These are phyloP conservation scores for Candida krabiensis DNA, from an alignment of 805 yeast species.

Conservation along the genomic window DNA sequence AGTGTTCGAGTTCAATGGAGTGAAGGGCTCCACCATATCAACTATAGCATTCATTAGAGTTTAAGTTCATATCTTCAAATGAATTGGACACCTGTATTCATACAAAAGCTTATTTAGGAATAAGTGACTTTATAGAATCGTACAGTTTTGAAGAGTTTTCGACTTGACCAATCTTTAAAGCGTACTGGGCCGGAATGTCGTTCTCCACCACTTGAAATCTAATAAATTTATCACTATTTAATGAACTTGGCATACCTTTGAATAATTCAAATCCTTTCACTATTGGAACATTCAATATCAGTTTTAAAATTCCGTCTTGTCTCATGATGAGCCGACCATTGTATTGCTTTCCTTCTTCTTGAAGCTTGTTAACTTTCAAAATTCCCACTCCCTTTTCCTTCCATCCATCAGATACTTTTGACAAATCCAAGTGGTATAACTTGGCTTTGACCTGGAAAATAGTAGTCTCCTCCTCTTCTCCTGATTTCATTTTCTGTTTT, in stretches of 20 bases:
- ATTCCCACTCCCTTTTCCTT: slow-evolving; percentile 92
- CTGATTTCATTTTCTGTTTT: slow-evolving; percentile 67
- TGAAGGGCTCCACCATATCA: slow-evolving; percentile 83
- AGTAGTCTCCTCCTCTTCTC: slow-evolving; percentile 84
- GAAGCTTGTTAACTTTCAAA: slow-evolving; percentile 65
- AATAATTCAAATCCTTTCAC: slow-evolving; percentile 58
- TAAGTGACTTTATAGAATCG: slow-evolving; percentile 46
- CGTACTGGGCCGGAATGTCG: slow-evolving; percentile 76
- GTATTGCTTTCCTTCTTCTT: slow-evolving; percentile 27
- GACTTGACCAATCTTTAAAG: slow-evolving; percentile 67
- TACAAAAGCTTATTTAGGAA: slow-evolving; percentile 19
- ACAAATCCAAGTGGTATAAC: slow-evolving; percentile 70
- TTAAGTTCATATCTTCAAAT: slow-evolving; percentile 5
- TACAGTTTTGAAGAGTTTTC: slow-evolving; percentile 59
- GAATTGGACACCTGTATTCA: slow-evolving; percentile 1
- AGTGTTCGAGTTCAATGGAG: slow-evolving; percentile 85
- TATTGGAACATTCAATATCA: slow-evolving; percentile 75
- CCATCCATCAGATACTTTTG: slow-evolving; percentile 78
- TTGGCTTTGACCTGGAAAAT: slow-evolving; percentile 72
- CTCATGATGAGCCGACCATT: slow-evolving; percentile 84
- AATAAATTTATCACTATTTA: slow-evolving; percentile 79
- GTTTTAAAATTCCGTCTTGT: slow-evolving; percentile 80
- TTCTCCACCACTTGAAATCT: slow-evolving; percentile 68
- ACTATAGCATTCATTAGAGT: slow-evolving; percentile 71
- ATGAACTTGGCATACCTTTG: slow-evolving; percentile 84